Evolutionary conservation across 345 rosid genomes (phyloP), one percentile per base, ranked within the genome.

Genomic region (Murraya koenigii): DNA sequence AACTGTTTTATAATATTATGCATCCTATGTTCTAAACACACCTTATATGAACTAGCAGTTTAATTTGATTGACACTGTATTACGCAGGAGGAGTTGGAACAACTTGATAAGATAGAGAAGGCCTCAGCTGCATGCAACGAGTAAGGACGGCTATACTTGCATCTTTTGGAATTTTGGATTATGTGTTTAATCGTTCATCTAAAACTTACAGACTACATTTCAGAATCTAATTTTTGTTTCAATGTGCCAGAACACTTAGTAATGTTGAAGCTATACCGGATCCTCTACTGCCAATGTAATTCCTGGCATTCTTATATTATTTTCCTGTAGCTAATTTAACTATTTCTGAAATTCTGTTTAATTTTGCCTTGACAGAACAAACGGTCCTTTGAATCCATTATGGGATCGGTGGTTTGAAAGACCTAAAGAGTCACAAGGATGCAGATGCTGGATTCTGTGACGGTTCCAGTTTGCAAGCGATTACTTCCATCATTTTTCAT

Each of bases 371-470:
- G 71, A 66, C 90, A 93, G 98, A 83, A 93, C 97, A 68, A 75
- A 14, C 68, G 93, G 97, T 11, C 97, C 97, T 9, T 61, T 84
- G 23, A 90, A 89, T 52, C 86, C 90, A 0, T 23, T 61, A n/a
- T 95, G 98, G 98, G 98, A 95, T 77, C 90, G 87, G 71, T 95
- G 98, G 98, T 95, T 95, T 59, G 92, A 93, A 81, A 83, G 93
- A 13, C 93, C 94, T 19, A 83, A 77, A 71, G 91, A 93, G 49
- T 85, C 89, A 0, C 80, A 84, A 75, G 78, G 97, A 47, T 93
- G 97, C 89, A 87, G 85, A 49, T 93, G 97, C 88, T 84, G 85
- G 93, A 86, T 91, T 56, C 89, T 95, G 52, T 90, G 84, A 87
- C 69, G 67, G 58, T 76, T 58, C 26, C 69, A 58, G 81, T 75